Percentiles rank a stretch among this genome's conserved stretches.
These are phyloP conservation scores for Lodderomyces elongisporus DNA, from an alignment of 1,139 yeast genomes.

Conservation along the genomic window DNA sequence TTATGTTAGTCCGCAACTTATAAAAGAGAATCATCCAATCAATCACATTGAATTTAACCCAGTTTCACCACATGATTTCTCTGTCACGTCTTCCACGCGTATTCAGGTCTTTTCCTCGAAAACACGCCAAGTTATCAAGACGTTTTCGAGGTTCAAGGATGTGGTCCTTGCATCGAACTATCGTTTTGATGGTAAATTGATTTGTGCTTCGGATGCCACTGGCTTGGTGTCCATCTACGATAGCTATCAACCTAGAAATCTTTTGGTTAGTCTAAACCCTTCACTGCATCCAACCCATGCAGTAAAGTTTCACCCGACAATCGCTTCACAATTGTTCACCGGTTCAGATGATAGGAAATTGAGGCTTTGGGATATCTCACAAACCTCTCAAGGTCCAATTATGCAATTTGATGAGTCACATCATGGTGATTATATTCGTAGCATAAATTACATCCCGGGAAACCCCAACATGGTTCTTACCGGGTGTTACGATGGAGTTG, in stretches of 20 bases:
- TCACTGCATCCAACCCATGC: conserved; percentile 87
- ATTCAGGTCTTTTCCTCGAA: conserved; percentile 89
- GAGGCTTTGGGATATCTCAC: conserved; percentile 84
- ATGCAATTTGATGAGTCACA: conserved; percentile 56
- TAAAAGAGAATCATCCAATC: conserved; percentile 90
- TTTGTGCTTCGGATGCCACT: conserved; percentile 86
- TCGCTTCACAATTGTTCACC: conserved; percentile 68
- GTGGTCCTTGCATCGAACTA: conserved; percentile 84
- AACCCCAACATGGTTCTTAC: conserved; percentile 75
- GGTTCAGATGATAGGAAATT: conserved; percentile 91
- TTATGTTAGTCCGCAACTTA: conserved; percentile 74
- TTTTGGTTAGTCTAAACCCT: conserved; percentile 75
- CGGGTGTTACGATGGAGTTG: conserved; percentile 88
- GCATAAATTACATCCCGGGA: conserved; percentile 74
- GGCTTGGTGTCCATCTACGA: conserved; percentile 84
- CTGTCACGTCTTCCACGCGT: conserved; percentile 87
- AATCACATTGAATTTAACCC: conserved; percentile 88
- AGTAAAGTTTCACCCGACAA: conserved; percentile 81
- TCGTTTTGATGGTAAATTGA: conserved; percentile 73
- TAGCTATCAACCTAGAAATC: conserved; percentile 70
- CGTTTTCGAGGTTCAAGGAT: conserved; percentile 88
- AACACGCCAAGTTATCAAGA: conserved; percentile 85
- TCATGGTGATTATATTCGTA: conserved; percentile 84
- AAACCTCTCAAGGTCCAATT: conserved; percentile 59
- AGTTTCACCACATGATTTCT: conserved; percentile 82